A percentile compares a stretch with the other conserved stretches of the same genome.
Conservation (phyloP, 345 rosid genomes). For the Linum usitatissimum region DNA sequence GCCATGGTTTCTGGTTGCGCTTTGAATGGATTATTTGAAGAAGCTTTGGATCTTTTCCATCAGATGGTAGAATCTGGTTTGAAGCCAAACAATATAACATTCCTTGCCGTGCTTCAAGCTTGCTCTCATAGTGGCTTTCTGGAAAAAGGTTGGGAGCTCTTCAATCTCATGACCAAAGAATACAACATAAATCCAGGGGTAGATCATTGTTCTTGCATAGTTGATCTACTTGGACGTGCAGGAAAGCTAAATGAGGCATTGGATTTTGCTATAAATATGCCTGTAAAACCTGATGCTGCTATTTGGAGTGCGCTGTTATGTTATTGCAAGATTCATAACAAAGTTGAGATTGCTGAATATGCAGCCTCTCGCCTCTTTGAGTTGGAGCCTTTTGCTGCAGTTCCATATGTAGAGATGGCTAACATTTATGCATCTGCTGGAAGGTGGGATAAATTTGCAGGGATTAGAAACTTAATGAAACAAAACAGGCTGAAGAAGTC, state of each 20-base stretch:
- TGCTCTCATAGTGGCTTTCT: conserved; percentile 52
- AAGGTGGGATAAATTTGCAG: conserved; percentile 12
- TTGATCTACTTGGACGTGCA: conserved; percentile 48
- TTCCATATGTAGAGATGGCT: conserved; percentile 16
- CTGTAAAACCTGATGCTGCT: conserved; percentile 47
- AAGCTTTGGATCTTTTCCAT: conserved; percentile 38
- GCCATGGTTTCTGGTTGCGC: conserved; percentile 58
- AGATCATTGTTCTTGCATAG: conserved; percentile 60
- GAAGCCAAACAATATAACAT: conserved; percentile 49
- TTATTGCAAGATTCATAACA: conserved; percentile 14
- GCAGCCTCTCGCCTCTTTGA: conserved; percentile 12
- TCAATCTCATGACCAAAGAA: conserved; percentile 34
- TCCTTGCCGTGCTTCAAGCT: conserved; percentile 53
- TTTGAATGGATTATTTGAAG: conserved; percentile 38
- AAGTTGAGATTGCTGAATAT: conserved; percentile 13
- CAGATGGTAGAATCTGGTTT: conserved; percentile 31
- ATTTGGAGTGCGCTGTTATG: conserved; percentile 49
- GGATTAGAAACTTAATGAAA: conserved; percentile 15
- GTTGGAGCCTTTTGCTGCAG: conserved; percentile 10
- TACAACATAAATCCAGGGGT: conserved; percentile 36
- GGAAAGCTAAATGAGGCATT: conserved; percentile 47
- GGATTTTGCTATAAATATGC: conserved; percentile 35
- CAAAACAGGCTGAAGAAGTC: conserved; percentile 14
- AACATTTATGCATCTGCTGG: conserved; percentile 15
- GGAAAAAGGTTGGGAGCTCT: conserved; percentile 47